A percentile compares a stretch with the other conserved stretches of the same genome.
These are phyloP conservation scores for Umbilicaria muhlenbergii DNA, from an alignment of 495 filamentous ascomycete genomes.

Conservation along the genomic window DNA sequence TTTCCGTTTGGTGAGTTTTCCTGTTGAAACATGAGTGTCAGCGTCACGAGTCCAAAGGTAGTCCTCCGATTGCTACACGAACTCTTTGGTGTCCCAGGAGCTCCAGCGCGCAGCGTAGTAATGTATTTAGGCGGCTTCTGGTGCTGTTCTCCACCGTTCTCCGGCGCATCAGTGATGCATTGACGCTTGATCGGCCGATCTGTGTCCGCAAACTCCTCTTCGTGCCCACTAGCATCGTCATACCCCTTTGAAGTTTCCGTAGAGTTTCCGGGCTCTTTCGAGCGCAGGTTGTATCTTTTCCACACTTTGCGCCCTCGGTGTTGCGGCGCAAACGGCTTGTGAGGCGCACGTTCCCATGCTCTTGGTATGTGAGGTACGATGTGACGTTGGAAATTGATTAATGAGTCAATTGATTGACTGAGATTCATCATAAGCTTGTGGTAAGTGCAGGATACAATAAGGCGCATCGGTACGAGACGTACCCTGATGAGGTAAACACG, in stretches of 20 bases:
- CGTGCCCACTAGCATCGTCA: constrained; percentile 19
- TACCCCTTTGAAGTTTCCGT: constrained; percentile 8
- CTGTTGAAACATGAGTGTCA: constrained; percentile 9
- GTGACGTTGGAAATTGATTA: constrained; percentile 21
- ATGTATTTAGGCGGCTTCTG: constrained; percentile 12
- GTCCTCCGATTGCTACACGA: constrained; percentile 7
- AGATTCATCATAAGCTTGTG: too few relatives aligned
- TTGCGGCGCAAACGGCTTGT: constrained; percentile 30
- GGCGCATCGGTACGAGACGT: too few relatives aligned
- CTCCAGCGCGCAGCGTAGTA: constrained; percentile 8
- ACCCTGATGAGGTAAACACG: too few relatives aligned
- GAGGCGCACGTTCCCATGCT: constrained; percentile 40
- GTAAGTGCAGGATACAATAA: too few relatives aligned
- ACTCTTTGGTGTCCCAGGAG: constrained; percentile 21
- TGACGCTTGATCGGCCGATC: constrained; percentile 31
- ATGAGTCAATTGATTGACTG: too few relatives aligned
- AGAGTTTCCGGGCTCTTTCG: constrained; percentile 5
- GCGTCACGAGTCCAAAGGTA: not conserved
- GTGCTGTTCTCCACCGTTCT: constrained; percentile 25
- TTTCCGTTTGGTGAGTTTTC: constrained; percentile 17
- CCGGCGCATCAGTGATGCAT: constrained; percentile 21
- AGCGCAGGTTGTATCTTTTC: constrained; percentile 28
- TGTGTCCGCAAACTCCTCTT: constrained; percentile 18
- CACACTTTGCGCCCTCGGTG: constrained; percentile 33
- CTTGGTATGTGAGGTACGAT: constrained; percentile 24